Evolutionary conservation across 139 green algal genomes (phyloP).

Genomic region (Diplosphaera chodatii): DNA sequence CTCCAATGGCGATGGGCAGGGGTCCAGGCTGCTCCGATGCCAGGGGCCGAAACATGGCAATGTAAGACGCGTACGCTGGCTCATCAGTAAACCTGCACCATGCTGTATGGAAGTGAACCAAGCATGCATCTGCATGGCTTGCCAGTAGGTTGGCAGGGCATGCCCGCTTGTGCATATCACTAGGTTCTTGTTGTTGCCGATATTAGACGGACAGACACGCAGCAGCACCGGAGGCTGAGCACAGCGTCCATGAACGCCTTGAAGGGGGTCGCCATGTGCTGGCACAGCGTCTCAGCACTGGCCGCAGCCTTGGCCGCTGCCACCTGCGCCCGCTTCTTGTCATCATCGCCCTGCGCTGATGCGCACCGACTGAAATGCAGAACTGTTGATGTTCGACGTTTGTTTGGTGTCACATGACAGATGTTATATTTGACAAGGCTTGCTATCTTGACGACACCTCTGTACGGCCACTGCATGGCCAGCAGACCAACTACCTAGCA

Average conservation of each 20-base stretch:
- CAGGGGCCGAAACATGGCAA: conserved; percentile 87
- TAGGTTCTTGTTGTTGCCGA: too few relatives aligned
- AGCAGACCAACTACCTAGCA: too few relatives aligned
- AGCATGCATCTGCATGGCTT: too few relatives aligned
- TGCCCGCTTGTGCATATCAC: too few relatives aligned
- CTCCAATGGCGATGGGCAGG: neutral
- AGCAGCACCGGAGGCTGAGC: conserved; percentile 75
- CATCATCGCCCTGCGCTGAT: conserved; percentile 63
- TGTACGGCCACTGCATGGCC: too few relatives aligned
- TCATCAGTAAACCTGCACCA: conserved; percentile 85
- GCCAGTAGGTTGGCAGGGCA: too few relatives aligned
- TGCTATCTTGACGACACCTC: too few relatives aligned
- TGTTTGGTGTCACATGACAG: too few relatives aligned
- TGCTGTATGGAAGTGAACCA: too few relatives aligned
- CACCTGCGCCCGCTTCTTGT: conserved; percentile 94
- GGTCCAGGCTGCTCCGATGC: neutral
- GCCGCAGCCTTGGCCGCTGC: conserved; percentile 98
- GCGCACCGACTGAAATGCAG: neutral
- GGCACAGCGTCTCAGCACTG: conserved; percentile 80
- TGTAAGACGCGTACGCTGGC: conserved; percentile 79
- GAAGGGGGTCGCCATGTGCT: conserved; percentile 47
- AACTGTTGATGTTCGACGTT: too few relatives aligned
- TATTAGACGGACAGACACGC: too few relatives aligned
- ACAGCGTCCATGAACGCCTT: conserved; percentile 84
- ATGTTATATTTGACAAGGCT: too few relatives aligned